phyloP scores from a whole-genome alignment of 192 early-diverging fungal species.

The Coemansia furcata region DNA sequence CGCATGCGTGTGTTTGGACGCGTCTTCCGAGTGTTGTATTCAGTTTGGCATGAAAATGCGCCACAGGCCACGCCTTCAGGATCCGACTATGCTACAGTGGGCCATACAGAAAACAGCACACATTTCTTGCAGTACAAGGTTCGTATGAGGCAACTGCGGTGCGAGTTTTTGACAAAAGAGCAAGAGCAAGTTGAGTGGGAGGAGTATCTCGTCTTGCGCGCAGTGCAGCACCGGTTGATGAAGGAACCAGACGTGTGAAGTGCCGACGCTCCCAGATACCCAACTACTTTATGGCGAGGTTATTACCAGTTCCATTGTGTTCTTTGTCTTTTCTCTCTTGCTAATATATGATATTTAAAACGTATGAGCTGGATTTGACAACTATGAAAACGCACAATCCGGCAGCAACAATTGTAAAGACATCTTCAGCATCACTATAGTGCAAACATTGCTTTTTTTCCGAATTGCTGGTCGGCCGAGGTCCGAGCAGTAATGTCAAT shows the following conservation, averaged over 20 bases:
- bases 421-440: neutral
- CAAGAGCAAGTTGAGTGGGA: constrained; percentile 50
- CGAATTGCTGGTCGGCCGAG: neutral
- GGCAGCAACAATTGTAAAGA: neutral
- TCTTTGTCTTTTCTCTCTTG: neutral
- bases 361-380: neutral
- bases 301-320: neutral
- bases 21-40: constrained; percentile 52
- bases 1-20: constrained; percentile 67
- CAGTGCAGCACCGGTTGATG: constrained; percentile 36
- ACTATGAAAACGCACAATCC: neutral
- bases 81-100: neutral
- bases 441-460: neutral
- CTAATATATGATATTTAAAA: neutral
- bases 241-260: constrained; percentile 20
- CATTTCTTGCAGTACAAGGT: constrained; percentile 1
- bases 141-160: constrained; percentile 5
- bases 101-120: constrained; percentile 2
- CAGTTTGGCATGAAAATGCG: constrained; percentile 1
- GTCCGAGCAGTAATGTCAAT: neutral
- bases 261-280: neutral
- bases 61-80: neutral
- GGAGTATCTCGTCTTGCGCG: constrained; percentile 46
- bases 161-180: constrained; percentile 39
- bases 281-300: neutral